Conservation (phyloP, 768 basidiomycete genomes). For the Gloeopeniophorella convolvens region DNA sequence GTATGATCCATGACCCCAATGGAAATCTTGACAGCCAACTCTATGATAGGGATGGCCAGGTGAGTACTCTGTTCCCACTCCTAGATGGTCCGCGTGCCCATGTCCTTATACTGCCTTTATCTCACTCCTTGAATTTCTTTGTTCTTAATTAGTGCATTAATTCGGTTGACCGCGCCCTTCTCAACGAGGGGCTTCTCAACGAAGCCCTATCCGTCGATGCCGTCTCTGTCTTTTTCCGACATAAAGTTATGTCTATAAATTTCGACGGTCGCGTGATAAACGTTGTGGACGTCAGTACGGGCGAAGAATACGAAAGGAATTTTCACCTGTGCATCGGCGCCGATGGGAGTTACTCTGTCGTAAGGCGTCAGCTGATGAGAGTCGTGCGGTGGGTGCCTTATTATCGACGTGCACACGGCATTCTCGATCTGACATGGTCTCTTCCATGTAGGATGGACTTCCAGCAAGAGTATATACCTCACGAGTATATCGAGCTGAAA, state of each 20-base stretch:
- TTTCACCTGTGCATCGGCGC: slow-evolving; percentile 88
- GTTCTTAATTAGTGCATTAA: slow-evolving; percentile 70
- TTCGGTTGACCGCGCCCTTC: slow-evolving; percentile 82
- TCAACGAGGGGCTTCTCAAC: slow-evolving; percentile 82
- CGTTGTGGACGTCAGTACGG: slow-evolving; percentile 41
- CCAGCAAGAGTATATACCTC: slow-evolving; percentile 89
- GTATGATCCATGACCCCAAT: slow-evolving; percentile 84
- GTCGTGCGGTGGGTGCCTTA: slow-evolving; percentile 66
- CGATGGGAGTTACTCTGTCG: slow-evolving; percentile 90
- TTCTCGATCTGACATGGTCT: slow-evolving; percentile 8
- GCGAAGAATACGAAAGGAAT: slow-evolving; percentile 37
- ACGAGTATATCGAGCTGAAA: slow-evolving; percentile 94
- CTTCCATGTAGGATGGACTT: slow-evolving; percentile 73
- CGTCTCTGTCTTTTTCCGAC: slow-evolving; percentile 69
- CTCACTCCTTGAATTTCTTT: slow-evolving; percentile 25
- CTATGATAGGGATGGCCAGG: slow-evolving; percentile 88
- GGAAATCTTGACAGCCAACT: slow-evolving; percentile 75
- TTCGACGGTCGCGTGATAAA: slow-evolving; percentile 58
- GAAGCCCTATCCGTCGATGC: slow-evolving; percentile 58
- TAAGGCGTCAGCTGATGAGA: slow-evolving; percentile 92
- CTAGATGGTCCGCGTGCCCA: slow-evolving; percentile 8
- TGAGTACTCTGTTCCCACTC: slow-evolving; percentile 31
- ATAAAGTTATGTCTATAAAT: slow-evolving; percentile 73
- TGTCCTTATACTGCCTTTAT: slow-evolving; percentile 23
- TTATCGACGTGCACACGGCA: slow-evolving; percentile 26